Evolutionary conservation across 2,329 filamentous ascomycete genomes (phyloP).

Genomic region (Clathrospora elynae): DNA sequence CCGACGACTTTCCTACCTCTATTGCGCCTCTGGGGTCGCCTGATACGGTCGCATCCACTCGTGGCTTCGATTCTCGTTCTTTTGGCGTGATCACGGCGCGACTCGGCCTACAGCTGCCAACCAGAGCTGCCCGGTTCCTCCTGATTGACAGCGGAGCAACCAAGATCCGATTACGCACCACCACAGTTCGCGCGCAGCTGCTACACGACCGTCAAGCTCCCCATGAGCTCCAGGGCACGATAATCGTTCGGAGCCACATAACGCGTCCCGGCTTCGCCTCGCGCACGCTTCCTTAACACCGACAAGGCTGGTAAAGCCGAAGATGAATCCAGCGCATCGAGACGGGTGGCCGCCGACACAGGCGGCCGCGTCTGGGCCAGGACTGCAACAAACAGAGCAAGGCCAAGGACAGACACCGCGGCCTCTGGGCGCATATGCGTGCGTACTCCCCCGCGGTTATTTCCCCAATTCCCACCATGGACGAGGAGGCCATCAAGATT

Average conservation of each 20-base stretch:
- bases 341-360: conserved; percentile 53
- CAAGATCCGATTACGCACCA: conserved; percentile 19
- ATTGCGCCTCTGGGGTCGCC: conserved; percentile 23
- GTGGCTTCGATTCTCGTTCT: conserved; percentile 15
- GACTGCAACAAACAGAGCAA: conserved; percentile 46
- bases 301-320: conserved; percentile 40
- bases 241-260: conserved; percentile 13
- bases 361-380: conserved; percentile 54
- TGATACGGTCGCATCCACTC: conserved; percentile 22
- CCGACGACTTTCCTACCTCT: conserved; percentile 6
- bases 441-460: conserved; percentile 20
- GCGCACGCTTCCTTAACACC: conserved; percentile 32
- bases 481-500: conserved; percentile 21
- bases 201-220: conserved; percentile 17
- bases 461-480: conserved; percentile 17
- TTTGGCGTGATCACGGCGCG: conserved; percentile 21
- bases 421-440: conserved; percentile 46
- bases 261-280: conserved; percentile 22
- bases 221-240: conserved; percentile 26
- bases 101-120: conserved; percentile 20
- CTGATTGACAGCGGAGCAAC: conserved; percentile 30
- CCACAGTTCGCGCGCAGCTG: conserved; percentile 18
- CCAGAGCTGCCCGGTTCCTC: conserved; percentile 33
- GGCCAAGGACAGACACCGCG: conserved; percentile 41
- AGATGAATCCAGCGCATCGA: conserved; percentile 51